Percentiles rank a stretch among this genome's conserved stretches.
Conservation (phyloP, 352 stramenopile species). For the Blastocystis sp. region DNA sequence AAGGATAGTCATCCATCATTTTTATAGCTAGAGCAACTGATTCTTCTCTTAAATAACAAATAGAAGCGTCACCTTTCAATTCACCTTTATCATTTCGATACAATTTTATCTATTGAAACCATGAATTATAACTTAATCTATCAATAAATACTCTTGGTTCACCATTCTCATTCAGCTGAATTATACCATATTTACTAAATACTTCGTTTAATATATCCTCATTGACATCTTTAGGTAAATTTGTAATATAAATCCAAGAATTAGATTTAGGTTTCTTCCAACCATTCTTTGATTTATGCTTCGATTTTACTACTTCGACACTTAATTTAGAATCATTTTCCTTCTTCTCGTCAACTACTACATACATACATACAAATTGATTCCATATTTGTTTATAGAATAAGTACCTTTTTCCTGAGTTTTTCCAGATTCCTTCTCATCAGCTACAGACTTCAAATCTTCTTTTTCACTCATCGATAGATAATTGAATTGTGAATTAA, state of each 20-base stretch:
- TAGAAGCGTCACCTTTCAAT: constrained; percentile 27
- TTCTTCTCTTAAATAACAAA: constrained; percentile 32
- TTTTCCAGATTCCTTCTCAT: too few species aligned
- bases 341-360: too few species aligned
- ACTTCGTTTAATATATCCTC: constrained; percentile 29
- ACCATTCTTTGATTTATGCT: too few species aligned
- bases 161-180: constrained; percentile 27
- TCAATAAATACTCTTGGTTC: constrained; percentile 9
- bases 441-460: too few species aligned
- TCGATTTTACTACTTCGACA: too few species aligned
- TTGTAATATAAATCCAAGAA: constrained; percentile 23
- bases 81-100: constrained; percentile 29
- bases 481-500: too few species aligned
- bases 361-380: too few species aligned
- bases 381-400: too few species aligned
- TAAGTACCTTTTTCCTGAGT: too few species aligned
- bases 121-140: background rate
- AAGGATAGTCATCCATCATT: constrained; percentile 29
- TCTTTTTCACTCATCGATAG: too few species aligned
- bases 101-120: constrained; percentile 39
- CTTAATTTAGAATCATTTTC: too few species aligned
- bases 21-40: constrained; percentile 29
- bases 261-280: too few species aligned
- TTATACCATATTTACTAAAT: constrained; percentile 34
- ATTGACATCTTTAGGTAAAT: constrained; percentile 25